Evolutionary conservation across 345 rosid genomes (phyloP).

Genomic region (Hirschfeldia incana): DNA sequence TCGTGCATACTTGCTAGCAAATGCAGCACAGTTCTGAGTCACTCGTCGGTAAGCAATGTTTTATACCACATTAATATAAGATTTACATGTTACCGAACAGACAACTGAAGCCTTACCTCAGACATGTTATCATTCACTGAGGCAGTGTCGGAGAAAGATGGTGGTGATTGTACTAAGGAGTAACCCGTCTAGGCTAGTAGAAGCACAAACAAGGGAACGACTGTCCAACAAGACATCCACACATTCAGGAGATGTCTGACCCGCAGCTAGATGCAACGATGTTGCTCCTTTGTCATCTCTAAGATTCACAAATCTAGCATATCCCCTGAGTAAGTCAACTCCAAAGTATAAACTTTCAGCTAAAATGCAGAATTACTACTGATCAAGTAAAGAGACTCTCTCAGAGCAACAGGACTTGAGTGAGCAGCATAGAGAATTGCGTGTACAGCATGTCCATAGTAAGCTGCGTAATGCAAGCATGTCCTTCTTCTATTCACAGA

Average conservation of each 20-base stretch:
- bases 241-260: slow-evolving; percentile 87
- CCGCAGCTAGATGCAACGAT: slow-evolving; percentile 90
- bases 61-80: not conserved
- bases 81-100: not conserved
- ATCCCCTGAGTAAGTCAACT: slow-evolving; percentile 42
- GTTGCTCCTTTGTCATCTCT: slow-evolving; percentile 94
- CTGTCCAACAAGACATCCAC: slow-evolving; percentile 75
- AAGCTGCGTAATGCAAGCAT: slow-evolving; percentile 95
- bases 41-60: slow-evolving; percentile 53
- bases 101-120: slow-evolving; percentile 53
- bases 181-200: slow-evolving; percentile 92
- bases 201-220: slow-evolving; percentile 95
- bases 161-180: slow-evolving; percentile 52
- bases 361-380: not conserved
- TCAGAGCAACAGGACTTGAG: slow-evolving; percentile 63
- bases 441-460: slow-evolving; percentile 82
- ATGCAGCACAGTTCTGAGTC: slow-evolving; percentile 89
- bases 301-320: slow-evolving; percentile 85
- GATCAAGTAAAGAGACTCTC: not conserved
- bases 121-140: slow-evolving; percentile 67
- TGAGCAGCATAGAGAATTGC: slow-evolving; percentile 78
- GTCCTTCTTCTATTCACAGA: slow-evolving; percentile 81
- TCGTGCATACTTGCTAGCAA: slow-evolving; percentile 93
- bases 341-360: not conserved
- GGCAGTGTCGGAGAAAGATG: slow-evolving; percentile 61